Evolutionary conservation across 176 grass and related monocot species (phyloP).

Genomic region (Carex parvula): DNA sequence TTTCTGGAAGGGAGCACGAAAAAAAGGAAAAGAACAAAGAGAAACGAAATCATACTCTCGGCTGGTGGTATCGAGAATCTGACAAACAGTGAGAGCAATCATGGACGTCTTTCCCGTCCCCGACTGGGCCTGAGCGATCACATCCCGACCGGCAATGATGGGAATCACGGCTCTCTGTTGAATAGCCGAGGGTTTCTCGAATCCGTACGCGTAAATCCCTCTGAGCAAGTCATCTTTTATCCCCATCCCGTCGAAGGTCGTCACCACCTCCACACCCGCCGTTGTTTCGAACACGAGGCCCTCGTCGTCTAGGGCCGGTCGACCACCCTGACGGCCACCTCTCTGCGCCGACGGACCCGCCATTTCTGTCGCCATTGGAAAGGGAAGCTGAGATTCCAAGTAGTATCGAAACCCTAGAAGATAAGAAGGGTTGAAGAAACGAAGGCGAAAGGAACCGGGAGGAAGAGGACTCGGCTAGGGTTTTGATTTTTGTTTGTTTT

Average conservation of each 20-base stretch:
- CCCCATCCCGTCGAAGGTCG: constrained; percentile 91
- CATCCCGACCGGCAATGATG: constrained; percentile 78
- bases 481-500: constrained; percentile 9
- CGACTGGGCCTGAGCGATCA: constrained; percentile 97
- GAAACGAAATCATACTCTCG: constrained; percentile 50
- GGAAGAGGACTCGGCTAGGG: constrained; percentile 8
- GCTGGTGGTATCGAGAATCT: constrained; percentile 71
- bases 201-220: constrained; percentile 88
- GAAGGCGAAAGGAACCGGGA: neutral
- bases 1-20: neutral
- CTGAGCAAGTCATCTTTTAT: constrained; percentile 87
- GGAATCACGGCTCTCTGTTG: constrained; percentile 92
- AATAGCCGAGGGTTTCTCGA: constrained; percentile 99
- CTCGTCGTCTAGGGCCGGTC: constrained; percentile 56
- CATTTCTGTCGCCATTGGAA: constrained; percentile 35
- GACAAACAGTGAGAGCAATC: constrained; percentile 91
- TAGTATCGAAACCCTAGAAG: constrained; percentile 18
- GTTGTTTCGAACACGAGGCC: constrained; percentile 84
- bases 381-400: constrained; percentile 9
- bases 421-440: neutral
- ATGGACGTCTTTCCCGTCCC: constrained; percentile 92
- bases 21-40: neutral
- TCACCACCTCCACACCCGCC: constrained; percentile 75
- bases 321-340: constrained; percentile 40
- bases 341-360: constrained; percentile 30